Conservation (phyloP, 1,284 basidiomycete genomes). For the Mrakiaceae sp. region DNA sequence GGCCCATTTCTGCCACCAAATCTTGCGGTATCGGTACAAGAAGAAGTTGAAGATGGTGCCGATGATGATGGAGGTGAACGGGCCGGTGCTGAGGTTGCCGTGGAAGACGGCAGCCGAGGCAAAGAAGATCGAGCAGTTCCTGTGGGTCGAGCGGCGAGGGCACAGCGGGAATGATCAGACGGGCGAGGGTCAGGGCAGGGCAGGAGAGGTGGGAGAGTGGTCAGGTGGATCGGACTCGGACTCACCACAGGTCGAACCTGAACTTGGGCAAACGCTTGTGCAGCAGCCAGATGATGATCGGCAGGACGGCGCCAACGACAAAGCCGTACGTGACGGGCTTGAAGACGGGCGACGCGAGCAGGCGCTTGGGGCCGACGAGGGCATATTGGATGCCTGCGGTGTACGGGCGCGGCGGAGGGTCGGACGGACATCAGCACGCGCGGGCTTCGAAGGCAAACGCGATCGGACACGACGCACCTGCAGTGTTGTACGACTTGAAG, state of each 20-base stretch:
- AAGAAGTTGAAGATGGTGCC: conserved; percentile 20
- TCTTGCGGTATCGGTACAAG: conserved; percentile 18
- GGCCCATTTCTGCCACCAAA: conserved; percentile 20
- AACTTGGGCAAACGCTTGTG: conserved; percentile 19
- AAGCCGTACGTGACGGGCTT: conserved; percentile 20
- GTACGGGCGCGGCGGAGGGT: no score
- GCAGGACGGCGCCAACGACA: conserved; percentile 17
- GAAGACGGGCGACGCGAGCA: conserved; percentile 17
- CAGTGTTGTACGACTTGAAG: conserved; percentile 17
- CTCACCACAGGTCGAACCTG: conserved; percentile 19
- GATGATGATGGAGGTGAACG: conserved; percentile 20
- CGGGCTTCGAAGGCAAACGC: no score
- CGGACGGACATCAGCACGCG: no score
- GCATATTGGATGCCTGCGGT: conserved; percentile 18
- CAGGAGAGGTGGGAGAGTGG: no score
- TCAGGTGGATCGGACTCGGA: not conserved
- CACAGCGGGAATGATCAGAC: no score
- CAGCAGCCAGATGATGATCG: conserved; percentile 18
- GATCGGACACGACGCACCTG: conserved; percentile 4
- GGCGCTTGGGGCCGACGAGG: conserved; percentile 20
- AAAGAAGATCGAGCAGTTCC: conserved; percentile 22
- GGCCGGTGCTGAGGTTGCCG: conserved; percentile 20
- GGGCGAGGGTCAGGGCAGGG: no score
- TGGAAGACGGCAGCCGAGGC: conserved; percentile 17
- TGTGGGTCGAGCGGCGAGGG: not conserved